Conservation (phyloP, 257 asterid species). For the Gentiana macrophylla region DNA sequence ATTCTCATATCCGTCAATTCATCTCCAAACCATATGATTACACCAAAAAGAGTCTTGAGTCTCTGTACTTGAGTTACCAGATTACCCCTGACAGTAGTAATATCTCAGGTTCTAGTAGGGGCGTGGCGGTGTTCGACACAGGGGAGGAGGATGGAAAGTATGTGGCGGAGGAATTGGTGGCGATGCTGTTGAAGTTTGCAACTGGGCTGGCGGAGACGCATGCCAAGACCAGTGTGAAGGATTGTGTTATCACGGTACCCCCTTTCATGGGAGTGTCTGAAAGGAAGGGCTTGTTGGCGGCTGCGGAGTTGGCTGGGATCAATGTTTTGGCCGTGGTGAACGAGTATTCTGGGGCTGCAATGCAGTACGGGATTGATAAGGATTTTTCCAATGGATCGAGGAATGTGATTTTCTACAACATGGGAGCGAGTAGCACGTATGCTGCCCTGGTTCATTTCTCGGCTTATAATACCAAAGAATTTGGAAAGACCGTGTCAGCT, state of each 20-base stretch:
- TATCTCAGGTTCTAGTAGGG: slow-evolving; percentile 12
- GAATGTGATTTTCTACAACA: slow-evolving; percentile 82
- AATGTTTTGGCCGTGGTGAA: slow-evolving; percentile 84
- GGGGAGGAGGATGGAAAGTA: slow-evolving; percentile 31
- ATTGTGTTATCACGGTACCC: slow-evolving; percentile 87
- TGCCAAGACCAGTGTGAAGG: slow-evolving; percentile 55
- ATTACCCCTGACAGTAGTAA: slow-evolving; percentile 25
- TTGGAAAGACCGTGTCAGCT: slow-evolving; percentile 64
- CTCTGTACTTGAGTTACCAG: slow-evolving; percentile 42
- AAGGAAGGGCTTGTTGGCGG: slow-evolving; percentile 61
- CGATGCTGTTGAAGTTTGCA: slow-evolving; percentile 74
- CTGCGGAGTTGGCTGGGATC: slow-evolving; percentile 91
- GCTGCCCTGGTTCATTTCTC: slow-evolving; percentile 93
- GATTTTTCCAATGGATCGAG: slow-evolving; percentile 82
- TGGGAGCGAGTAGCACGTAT: slow-evolving; percentile 93
- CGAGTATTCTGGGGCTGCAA: slow-evolving; percentile 94
- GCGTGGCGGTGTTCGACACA: slow-evolving; percentile 38
- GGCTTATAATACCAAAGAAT: slow-evolving; percentile 71
- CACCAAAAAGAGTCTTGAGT: slow-evolving; percentile 20
- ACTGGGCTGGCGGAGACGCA: slow-evolving; percentile 68
- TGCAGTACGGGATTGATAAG: slow-evolving; percentile 97
- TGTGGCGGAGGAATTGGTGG: slow-evolving; percentile 84
- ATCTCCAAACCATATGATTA: slow-evolving; percentile 50
- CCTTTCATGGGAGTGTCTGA: slow-evolving; percentile 81
- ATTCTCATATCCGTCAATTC: slow-evolving; percentile 53